phyloP scores from a whole-genome alignment of 2,329 filamentous ascomycete species.

The Monilinia vaccinii-corymbosi region DNA sequence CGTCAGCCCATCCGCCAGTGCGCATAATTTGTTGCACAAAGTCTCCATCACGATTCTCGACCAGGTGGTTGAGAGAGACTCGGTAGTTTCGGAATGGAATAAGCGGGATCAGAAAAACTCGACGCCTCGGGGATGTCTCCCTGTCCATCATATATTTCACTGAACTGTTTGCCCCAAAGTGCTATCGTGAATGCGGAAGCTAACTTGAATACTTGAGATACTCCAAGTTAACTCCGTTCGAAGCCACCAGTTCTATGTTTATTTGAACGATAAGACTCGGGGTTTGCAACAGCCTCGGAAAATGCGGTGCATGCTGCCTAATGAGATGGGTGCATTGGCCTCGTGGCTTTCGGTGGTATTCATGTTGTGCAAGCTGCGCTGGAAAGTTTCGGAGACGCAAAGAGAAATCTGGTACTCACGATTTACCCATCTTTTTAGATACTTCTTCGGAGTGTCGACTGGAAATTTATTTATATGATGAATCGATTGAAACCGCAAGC shows the following conservation, averaged over 20 bases:
- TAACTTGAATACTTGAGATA: no score
- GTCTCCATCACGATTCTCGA: background rate
- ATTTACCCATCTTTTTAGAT: slow-evolving; percentile 14
- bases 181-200: no score
- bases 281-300: background rate
- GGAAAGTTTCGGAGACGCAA: background rate
- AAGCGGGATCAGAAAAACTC: background rate
- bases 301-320: background rate
- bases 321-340: slow-evolving; percentile 1
- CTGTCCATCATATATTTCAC: background rate
- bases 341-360: background rate
- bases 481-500: background rate
- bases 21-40: background rate
- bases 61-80: background rate
- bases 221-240: no score
- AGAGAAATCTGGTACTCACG: slow-evolving; percentile 9
- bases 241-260: background rate
- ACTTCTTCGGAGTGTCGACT: background rate
- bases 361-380: slow-evolving; percentile 4
- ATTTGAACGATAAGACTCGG: background rate
- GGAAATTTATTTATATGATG: background rate
- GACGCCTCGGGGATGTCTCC: background rate
- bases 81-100: background rate
- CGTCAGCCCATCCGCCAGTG: slow-evolving; percentile 2
- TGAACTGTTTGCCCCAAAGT: background rate